Percentiles rank a stretch among this genome's conserved stretches.
Evolutionary conservation across 2,329 filamentous ascomycete species (phyloP).

Genomic region (Mycosphaerella sp.): DNA sequence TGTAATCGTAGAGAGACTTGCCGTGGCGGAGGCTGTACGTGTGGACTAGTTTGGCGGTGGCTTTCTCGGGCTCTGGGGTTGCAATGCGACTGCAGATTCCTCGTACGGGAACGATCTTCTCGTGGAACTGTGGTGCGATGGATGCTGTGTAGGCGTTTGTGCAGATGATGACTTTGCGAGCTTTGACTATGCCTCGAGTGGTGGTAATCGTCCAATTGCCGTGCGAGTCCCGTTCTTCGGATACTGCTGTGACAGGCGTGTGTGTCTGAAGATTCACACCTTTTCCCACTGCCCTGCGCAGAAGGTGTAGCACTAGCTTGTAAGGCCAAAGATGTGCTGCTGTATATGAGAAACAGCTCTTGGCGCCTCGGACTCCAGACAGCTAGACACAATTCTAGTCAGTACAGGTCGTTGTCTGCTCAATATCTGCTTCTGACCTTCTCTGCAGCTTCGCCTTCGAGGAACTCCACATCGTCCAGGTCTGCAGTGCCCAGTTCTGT

Average conservation of each 20-base stretch:
- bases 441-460: neutral
- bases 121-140: slow-evolving; percentile 32
- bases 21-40: neutral
- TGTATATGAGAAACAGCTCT: slow-evolving; percentile 9
- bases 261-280: slow-evolving; percentile 65
- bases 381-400: slow-evolving; percentile 8
- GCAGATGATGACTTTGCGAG: slow-evolving; percentile 29
- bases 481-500: neutral
- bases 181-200: slow-evolving; percentile 22
- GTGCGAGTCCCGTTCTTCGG: neutral
- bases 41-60: neutral
- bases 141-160: slow-evolving; percentile 20
- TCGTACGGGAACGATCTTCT: slow-evolving; percentile 28
- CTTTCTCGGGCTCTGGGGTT: slow-evolving; percentile 3
- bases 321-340: slow-evolving; percentile 20
- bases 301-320: slow-evolving; percentile 21
- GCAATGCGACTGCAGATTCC: slow-evolving; percentile 46
- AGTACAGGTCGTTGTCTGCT: neutral
- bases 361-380: slow-evolving; percentile 14
- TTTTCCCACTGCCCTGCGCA: slow-evolving; percentile 8
- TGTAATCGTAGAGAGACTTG: neutral
- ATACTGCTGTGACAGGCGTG: slow-evolving; percentile 50
- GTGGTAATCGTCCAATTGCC: slow-evolving; percentile 11
- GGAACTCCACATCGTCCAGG: neutral
- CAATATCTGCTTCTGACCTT: too few species aligned